Base-by-base conservation (phyloP, 2,329 filamentous ascomycete species). In the Scleromitrula shiraiana region DNA sequence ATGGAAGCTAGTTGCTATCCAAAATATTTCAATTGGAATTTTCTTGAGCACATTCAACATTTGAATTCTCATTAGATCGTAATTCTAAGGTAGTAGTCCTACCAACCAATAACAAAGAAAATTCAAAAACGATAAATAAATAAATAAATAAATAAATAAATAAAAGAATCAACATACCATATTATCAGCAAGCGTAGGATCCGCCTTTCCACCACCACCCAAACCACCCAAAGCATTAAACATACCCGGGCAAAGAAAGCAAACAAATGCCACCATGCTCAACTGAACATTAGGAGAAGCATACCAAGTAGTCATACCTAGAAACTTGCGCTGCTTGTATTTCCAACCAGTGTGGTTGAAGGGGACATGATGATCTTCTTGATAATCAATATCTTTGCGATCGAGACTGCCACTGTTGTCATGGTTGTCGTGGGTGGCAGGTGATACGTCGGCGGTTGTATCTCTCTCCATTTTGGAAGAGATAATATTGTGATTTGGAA, bases 231-330 rank as follows among this genome's bases (percentile, higher is more conserved):
- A 68, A 17, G 82, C 80, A 60, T 85, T 85, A 70, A 78, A 85
- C 80, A 85, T 84, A 58, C 82, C 82, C 0, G 82, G 82, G 62
- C 82, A 86, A 52, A 85, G 64, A 70, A 86, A 85, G 63, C 81
- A 85, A 41, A 85, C 80, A 51, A 84, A 71, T 19, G 80, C 74
- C 47, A 89, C 83, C 72, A 89, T 76, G 53, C 84, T 59, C 29
- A 90, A 73, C 67, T 90, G 85, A 40, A 80, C 67, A 60, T 80
- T 77, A 10, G 85, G 85, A 49, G 84, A 87, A 19, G 85, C 85
- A 64, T 84, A 89, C 74, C 80, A 87, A 7, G 83, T 51, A 55
- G 74, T 73, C 50, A 67, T 67, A 41, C 70, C 68, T 15, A 75
- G 73, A 49, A 88, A 50, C 49, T 70, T 74, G 59, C 78, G 61